Conservation (phyloP, 164 flowering plant genomes). For the Chloranthus sessilifolius region DNA sequence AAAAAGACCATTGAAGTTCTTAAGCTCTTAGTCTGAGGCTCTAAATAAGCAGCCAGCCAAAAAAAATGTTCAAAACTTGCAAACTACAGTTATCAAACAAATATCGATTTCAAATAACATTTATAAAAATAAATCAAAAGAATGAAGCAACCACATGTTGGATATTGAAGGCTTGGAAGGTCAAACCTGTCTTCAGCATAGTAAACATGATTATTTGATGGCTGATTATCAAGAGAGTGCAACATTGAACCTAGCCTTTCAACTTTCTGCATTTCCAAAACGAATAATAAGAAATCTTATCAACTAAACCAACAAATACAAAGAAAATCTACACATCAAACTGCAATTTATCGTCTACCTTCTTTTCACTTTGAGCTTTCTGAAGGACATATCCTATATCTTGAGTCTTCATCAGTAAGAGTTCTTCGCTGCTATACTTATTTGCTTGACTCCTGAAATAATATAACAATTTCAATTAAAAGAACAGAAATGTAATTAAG, state of each 20-base stretch:
- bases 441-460: conserved; percentile 53
- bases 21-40: too few species aligned
- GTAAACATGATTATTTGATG: conserved; percentile 56
- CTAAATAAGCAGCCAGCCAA: too few species aligned
- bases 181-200: conserved; percentile 76
- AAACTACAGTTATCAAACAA: too few species aligned
- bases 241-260: conserved; percentile 54
- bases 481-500: neutral
- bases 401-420: conserved; percentile 88
- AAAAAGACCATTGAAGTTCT: too few species aligned
- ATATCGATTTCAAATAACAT: too few species aligned
- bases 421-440: conserved; percentile 66
- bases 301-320: neutral
- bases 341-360: conserved; percentile 27
- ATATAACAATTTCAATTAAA: neutral
- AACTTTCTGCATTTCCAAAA: conserved; percentile 75
- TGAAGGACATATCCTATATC: conserved; percentile 79
- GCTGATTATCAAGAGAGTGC: conserved; percentile 48
- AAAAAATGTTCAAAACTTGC: too few species aligned
- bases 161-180: neutral
- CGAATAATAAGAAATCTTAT: conserved; percentile 13
- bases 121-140: too few species aligned
- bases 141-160: too few species aligned
- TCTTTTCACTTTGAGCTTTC: conserved; percentile 71
- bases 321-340: neutral